Percentiles rank a stretch among this genome's conserved stretches.
phyloP scores from a whole-genome alignment of 1,284 basidiomycete species.

The Tilletiaria anomala region DNA sequence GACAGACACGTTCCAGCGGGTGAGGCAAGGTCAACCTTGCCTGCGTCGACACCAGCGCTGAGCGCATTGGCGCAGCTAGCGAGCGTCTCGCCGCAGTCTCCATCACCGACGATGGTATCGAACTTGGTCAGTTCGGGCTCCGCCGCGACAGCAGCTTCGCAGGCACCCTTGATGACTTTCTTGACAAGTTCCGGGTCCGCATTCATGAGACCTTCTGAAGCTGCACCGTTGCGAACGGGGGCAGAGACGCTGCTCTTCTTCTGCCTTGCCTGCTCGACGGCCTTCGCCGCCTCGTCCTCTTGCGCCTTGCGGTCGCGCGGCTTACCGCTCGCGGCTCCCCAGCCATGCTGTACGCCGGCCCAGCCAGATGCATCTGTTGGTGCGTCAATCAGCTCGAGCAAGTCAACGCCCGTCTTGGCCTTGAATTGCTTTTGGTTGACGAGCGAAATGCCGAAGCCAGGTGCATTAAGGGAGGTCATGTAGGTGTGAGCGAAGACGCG shows the following conservation, averaged over 20 bases:
- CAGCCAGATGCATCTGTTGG: slow-evolving; percentile 42
- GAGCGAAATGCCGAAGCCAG: slow-evolving; percentile 43
- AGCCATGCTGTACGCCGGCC: slow-evolving; percentile 39
- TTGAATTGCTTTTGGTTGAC: slow-evolving; percentile 41
- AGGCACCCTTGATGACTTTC: slow-evolving; percentile 37
- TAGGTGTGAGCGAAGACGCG: slow-evolving; percentile 42
- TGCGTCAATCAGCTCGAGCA: slow-evolving; percentile 43
- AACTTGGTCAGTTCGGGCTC: slow-evolving; percentile 44
- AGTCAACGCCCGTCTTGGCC: slow-evolving; percentile 31
- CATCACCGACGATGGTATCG: slow-evolving; percentile 42
- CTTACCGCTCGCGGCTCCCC: slow-evolving; percentile 29
- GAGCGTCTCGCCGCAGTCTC: slow-evolving; percentile 37
- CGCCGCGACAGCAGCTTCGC: slow-evolving; percentile 38
- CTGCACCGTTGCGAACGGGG: neutral
- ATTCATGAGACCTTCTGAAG: slow-evolving; percentile 16
- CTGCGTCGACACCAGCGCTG: slow-evolving; percentile 8
- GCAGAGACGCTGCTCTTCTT: neutral
- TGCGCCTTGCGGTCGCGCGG: slow-evolving; percentile 28
- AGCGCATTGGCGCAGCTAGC: slow-evolving; percentile 21
- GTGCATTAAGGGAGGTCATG: slow-evolving; percentile 45
- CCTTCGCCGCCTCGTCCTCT: neutral
- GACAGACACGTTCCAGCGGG: slow-evolving; percentile 26
- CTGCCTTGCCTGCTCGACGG: neutral
- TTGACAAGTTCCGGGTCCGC: slow-evolving; percentile 23
- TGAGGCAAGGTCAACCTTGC: slow-evolving; percentile 26